Evolutionary conservation across 805 yeast genomes (phyloP).

Genomic region (Saccharomycopsis fodiens): DNA sequence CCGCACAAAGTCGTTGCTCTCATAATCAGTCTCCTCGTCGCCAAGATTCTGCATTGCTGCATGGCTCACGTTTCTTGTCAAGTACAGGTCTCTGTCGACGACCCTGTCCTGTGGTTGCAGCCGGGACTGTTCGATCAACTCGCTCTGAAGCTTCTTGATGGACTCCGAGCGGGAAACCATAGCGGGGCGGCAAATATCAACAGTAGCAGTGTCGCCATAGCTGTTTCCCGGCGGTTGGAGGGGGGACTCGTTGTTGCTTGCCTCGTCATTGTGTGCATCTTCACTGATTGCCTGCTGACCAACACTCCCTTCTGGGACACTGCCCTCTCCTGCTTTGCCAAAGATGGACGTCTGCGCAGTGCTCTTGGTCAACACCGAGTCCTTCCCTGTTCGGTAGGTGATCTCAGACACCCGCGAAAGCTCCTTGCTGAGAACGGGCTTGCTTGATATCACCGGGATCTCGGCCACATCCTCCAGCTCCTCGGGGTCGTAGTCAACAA

Average conservation of each 20-base stretch:
- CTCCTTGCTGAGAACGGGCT: not conserved
- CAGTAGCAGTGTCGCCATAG: not conserved
- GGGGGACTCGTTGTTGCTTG: too few relatives aligned
- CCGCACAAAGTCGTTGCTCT: slow-evolving; percentile 17
- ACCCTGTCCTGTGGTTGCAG: not conserved
- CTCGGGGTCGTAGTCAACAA: slow-evolving; percentile 6
- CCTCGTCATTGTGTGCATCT: not conserved
- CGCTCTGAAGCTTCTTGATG: slow-evolving; percentile 1
- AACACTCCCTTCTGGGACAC: slow-evolving; percentile 2
- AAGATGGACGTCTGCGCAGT: not conserved
- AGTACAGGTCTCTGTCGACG: slow-evolving; percentile 11
- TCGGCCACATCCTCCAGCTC: slow-evolving; percentile 8
- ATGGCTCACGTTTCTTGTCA: slow-evolving; percentile 6
- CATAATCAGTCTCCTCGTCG: slow-evolving; percentile 15
- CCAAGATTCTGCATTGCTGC: not conserved
- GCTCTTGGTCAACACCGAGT: slow-evolving; percentile 1
- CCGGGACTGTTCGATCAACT: not conserved
- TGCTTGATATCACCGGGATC: slow-evolving; percentile 2
- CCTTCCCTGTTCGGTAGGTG: not conserved
- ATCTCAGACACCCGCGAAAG: not conserved
- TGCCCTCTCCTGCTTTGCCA: not conserved
- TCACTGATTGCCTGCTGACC: not conserved
- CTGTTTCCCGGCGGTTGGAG: not conserved
- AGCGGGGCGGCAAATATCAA: not conserved
- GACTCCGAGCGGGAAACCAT: not conserved